phyloP scores from a whole-genome alignment of 192 early-diverging fungal species.

The Coemansia sp. region DNA sequence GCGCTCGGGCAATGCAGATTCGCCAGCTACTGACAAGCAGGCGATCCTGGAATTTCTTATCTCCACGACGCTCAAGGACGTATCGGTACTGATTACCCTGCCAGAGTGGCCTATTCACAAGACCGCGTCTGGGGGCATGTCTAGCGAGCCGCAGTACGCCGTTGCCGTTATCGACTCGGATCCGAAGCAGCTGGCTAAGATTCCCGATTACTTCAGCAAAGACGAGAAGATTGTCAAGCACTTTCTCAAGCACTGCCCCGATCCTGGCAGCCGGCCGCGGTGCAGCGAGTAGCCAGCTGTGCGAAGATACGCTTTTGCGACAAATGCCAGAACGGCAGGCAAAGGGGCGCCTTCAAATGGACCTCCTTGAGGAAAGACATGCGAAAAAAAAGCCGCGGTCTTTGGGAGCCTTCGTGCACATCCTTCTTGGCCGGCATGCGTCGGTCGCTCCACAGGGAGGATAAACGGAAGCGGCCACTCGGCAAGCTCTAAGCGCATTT shows the following conservation, averaged over 20 bases:
- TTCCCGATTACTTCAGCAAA: conserved; percentile 55
- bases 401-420: neutral
- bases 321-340: neutral
- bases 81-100: conserved; percentile 62
- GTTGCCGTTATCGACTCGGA: conserved; percentile 70
- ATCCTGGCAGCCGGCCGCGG: neutral
- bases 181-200: conserved; percentile 61
- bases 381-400: neutral
- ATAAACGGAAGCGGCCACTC: neutral
- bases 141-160: conserved; percentile 3
- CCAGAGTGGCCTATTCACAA: conserved; percentile 9
- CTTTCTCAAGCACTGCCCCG: conserved; percentile 23
- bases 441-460: neutral
- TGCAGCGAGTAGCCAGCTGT: neutral
- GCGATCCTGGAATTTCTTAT: conserved; percentile 64
- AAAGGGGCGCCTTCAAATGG: neutral
- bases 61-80: conserved; percentile 74
- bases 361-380: neutral
- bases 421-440: neutral
- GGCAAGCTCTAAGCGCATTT: neutral
- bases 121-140: neutral
- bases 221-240: conserved; percentile 58
- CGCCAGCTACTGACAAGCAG: conserved; percentile 37
- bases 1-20: neutral
- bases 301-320: neutral